Evolutionary conservation across 768 basidiomycete species (phyloP).

Genomic region (Sutorius australiensis): DNA sequence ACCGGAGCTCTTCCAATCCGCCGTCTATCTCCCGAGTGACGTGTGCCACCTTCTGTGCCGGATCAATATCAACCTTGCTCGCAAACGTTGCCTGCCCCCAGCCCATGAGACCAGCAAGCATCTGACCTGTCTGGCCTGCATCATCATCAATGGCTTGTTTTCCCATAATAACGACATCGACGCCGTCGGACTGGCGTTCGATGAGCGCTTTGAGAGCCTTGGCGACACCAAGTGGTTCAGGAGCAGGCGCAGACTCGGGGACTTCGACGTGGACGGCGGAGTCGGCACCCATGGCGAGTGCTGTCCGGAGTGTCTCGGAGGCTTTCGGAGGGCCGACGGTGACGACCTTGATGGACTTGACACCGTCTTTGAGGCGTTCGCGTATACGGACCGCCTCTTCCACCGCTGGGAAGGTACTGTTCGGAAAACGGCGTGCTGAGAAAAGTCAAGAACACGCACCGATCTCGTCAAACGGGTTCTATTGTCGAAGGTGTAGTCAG

Average conservation of each 20-base stretch:
- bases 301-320: constrained; percentile 87
- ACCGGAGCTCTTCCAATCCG: constrained; percentile 78
- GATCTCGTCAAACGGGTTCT: constrained; percentile 99
- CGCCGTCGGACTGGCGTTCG: constrained; percentile 50
- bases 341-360: constrained; percentile 86
- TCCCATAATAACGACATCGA: constrained; percentile 91
- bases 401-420: constrained; percentile 54
- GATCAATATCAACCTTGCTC: constrained; percentile 75
- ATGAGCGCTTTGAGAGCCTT: constrained; percentile 79
- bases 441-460: constrained; percentile 50
- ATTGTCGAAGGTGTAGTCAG: background rate
- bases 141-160: constrained; percentile 99
- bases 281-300: constrained; percentile 98
- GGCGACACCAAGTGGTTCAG: constrained; percentile 91
- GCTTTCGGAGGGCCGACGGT: constrained; percentile 94
- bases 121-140: constrained; percentile 92
- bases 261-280: constrained; percentile 86
- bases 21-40: constrained; percentile 94
- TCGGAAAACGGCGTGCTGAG: background rate
- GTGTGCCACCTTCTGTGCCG: constrained; percentile 54
- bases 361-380: constrained; percentile 68
- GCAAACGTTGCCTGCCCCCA: constrained; percentile 97
- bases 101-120: constrained; percentile 88
- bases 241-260: constrained; percentile 64
- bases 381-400: constrained; percentile 97